Evolutionary conservation across 2,329 filamentous ascomycete species (phyloP).

Genomic region (Beauveria brongniartii): DNA sequence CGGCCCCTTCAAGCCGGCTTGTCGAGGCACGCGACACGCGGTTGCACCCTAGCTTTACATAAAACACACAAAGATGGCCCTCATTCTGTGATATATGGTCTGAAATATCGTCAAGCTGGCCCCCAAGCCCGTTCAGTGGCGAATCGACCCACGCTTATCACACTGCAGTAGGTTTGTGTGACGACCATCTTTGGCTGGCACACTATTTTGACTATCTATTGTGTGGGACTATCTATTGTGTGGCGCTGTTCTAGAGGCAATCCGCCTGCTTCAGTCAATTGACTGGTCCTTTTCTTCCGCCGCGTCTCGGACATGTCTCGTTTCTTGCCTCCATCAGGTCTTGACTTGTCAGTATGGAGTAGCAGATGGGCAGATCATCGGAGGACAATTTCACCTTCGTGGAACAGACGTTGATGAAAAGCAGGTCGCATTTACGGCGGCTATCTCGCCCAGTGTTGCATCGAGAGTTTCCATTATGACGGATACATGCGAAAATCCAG

Average conservation of each 20-base stretch:
- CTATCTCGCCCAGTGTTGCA: background rate
- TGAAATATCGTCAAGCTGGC: too few relatives aligned
- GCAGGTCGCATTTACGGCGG: background rate
- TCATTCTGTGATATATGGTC: too few relatives aligned
- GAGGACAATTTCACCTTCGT: too few relatives aligned
- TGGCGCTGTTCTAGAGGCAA: background rate
- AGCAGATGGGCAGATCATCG: too few relatives aligned
- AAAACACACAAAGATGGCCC: too few relatives aligned
- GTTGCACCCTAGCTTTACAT: too few relatives aligned
- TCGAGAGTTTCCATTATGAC: background rate
- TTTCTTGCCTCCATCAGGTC: background rate
- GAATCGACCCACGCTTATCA: background rate
- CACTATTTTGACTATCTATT: background rate
- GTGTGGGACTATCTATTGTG: slow-evolving; percentile 1
- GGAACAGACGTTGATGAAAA: background rate
- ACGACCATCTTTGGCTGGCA: background rate
- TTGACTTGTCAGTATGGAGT: background rate
- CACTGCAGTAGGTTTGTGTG: background rate
- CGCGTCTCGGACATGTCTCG: background rate
- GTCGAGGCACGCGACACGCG: too few relatives aligned
- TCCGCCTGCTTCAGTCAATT: background rate
- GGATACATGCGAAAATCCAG: background rate
- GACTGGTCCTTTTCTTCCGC: background rate
- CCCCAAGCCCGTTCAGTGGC: too few relatives aligned
- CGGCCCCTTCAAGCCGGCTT: too few relatives aligned